phyloP scores from a whole-genome alignment of 257 asterid species.

The Cynanchum wilfordii region DNA sequence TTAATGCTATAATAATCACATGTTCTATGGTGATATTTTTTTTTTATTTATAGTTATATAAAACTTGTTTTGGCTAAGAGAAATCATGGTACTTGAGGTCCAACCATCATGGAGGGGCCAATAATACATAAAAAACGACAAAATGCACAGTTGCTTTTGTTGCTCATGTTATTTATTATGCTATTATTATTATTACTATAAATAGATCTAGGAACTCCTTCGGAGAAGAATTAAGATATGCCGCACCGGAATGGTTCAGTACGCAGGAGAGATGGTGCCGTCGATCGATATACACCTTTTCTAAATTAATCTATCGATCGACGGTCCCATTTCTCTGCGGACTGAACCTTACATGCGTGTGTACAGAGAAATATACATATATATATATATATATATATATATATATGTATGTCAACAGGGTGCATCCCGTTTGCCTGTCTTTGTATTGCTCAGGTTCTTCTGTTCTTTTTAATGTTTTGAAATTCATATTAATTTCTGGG shows the following conservation, averaged over 20 bases:
- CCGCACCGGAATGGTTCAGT: not conserved
- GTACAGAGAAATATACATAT: too few relatives aligned
- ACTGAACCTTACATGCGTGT: slow-evolving; percentile 9
- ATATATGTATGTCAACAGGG: too few relatives aligned
- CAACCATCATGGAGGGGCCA: slow-evolving; percentile 2
- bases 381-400: too few relatives aligned
- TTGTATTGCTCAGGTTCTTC: not conserved
- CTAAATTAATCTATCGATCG: not conserved
- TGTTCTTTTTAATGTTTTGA: not conserved
- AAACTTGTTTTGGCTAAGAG: not conserved
- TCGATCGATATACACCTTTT: too few relatives aligned
- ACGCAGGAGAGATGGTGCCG: slow-evolving; percentile 31
- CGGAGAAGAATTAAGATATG: not conserved
- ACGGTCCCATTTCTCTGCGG: slow-evolving; percentile 12
- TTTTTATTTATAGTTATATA: not conserved
- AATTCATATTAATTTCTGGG: too few relatives aligned
- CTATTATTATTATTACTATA: not conserved
- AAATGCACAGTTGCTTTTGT: too few relatives aligned
- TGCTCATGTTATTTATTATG: too few relatives aligned
- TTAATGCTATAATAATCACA: too few relatives aligned
- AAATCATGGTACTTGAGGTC: not conserved
- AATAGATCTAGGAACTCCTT: not conserved
- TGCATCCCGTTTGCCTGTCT: too few relatives aligned
- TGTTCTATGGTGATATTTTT: too few relatives aligned
- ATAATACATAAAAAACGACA: too few relatives aligned